These are phyloP conservation scores for Chloris gayana DNA, from an alignment of 176 grass and related monocot species.

Conservation along the genomic window DNA sequence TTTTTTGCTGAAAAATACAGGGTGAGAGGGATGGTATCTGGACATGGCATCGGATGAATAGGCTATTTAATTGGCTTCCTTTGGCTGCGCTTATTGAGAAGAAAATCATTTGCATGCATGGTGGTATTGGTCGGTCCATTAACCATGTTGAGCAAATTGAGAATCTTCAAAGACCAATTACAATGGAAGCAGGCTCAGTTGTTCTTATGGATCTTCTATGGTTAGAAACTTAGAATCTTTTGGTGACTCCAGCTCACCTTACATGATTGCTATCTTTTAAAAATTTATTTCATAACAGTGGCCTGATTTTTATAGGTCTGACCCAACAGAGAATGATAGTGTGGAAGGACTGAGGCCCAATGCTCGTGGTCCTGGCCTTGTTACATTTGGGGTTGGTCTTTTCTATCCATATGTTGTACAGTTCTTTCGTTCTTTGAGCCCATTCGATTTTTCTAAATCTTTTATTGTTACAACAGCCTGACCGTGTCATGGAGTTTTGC, in stretches of 20 bases:
- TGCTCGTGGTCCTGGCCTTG: conserved; percentile 92
- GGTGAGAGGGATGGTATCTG: conserved; percentile 99
- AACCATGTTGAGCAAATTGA: conserved; percentile 99
- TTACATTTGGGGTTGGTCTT: conserved; percentile 97
- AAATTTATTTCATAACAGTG: conserved; percentile 22
- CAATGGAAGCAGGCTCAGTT: conserved; percentile 97
- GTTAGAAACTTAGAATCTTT: conserved; percentile 53
- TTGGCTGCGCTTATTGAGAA: conserved; percentile 97
- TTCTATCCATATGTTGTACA: not conserved
- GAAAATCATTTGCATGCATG: conserved; percentile 99
- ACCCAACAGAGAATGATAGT: conserved; percentile 98
- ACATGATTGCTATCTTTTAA: conserved; percentile 12
- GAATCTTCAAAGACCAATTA: conserved; percentile 96
- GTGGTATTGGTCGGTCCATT: conserved; percentile 97
- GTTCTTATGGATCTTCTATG: conserved; percentile 99
- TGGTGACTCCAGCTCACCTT: not conserved
- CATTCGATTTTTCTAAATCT: conserved; percentile 31
- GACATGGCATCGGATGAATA: conserved; percentile 98
- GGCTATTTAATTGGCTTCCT: conserved; percentile 97
- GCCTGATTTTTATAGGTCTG: conserved; percentile 72
- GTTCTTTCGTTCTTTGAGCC: conserved; percentile 12
- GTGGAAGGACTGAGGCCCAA: conserved; percentile 96
- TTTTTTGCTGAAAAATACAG: conserved; percentile 55
- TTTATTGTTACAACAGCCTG: conserved; percentile 71
- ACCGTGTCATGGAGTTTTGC: conserved; percentile 99